Evolutionary conservation across 345 rosid species (phyloP).

Genomic region (Populus euphratica): DNA sequence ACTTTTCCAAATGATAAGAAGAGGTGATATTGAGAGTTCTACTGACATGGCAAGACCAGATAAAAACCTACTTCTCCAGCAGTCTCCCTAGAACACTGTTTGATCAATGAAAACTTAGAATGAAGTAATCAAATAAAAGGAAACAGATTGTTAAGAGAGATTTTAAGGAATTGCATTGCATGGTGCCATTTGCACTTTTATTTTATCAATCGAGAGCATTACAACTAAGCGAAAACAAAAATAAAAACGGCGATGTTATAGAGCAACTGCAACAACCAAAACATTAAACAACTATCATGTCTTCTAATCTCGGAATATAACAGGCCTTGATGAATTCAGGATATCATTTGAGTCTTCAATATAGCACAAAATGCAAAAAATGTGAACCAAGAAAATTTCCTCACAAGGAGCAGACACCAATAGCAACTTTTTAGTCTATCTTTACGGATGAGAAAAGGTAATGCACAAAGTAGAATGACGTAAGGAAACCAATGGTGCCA

Average conservation of each 20-base stretch:
- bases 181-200: conserved; percentile 3
- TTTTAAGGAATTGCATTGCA: neutral
- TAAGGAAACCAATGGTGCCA: conserved; percentile 72
- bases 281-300: conserved; percentile 12
- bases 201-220: neutral
- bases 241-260: conserved; percentile 13
- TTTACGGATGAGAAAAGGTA: conserved; percentile 80
- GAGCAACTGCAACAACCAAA: conserved; percentile 6
- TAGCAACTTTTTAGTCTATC: conserved; percentile 46
- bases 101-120: neutral
- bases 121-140: neutral
- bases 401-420: conserved; percentile 2
- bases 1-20: too few relatives aligned
- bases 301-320: conserved; percentile 17
- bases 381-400: conserved; percentile 11
- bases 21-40: too few relatives aligned
- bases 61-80: neutral
- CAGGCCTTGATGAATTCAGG: conserved; percentile 10
- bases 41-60: neutral
- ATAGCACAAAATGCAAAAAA: conserved; percentile 9
- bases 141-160: neutral
- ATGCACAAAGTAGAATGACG: conserved; percentile 74
- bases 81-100: neutral
- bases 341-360: conserved; percentile 5
- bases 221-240: conserved; percentile 6